Conservation (phyloP, 108 stramenopile genomes). For the Cyclotella kingstonii region DNA sequence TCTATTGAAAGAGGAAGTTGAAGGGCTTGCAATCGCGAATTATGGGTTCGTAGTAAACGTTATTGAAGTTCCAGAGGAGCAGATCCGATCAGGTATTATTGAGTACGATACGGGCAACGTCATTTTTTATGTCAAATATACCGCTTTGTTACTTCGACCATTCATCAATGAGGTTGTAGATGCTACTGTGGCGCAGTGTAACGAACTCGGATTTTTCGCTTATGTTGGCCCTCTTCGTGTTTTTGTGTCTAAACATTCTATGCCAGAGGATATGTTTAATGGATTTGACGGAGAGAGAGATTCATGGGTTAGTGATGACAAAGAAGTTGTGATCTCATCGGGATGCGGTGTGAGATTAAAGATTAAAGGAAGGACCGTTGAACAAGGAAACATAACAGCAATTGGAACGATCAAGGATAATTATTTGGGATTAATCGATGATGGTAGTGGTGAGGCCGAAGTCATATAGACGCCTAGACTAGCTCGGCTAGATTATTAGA, state of each 20-base stretch:
- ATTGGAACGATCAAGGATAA: constrained; percentile 95
- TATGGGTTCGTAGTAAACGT: constrained; percentile 94
- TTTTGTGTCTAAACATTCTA: constrained; percentile 91
- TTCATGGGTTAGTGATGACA: constrained; percentile 94
- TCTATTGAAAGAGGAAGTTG: constrained; percentile 85
- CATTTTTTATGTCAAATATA: constrained; percentile 87
- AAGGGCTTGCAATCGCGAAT: constrained; percentile 88
- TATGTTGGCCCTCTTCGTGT: constrained; percentile 88
- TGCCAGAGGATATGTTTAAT: constrained; percentile 93
- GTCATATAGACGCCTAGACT: not conserved
- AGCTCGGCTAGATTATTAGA: constrained; percentile 2
- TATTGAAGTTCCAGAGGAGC: constrained; percentile 88
- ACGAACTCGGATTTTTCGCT: constrained; percentile 90
- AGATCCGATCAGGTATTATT: constrained; percentile 89
- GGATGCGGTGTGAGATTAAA: constrained; percentile 89
- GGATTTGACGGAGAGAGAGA: constrained; percentile 89
- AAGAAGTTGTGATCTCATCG: constrained; percentile 87
- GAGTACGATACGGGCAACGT: constrained; percentile 93
- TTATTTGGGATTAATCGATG: constrained; percentile 90
- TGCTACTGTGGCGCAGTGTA: constrained; percentile 87
- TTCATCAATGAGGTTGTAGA: constrained; percentile 93
- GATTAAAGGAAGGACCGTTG: constrained; percentile 90
- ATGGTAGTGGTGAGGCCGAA: constrained; percentile 57
- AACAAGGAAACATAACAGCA: constrained; percentile 89
- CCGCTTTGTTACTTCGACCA: constrained; percentile 83